Percentiles rank a stretch among this genome's conserved stretches.
Evolutionary conservation across 2,329 filamentous ascomycete genomes (phyloP).

Genomic region (Pseudocercospora musae): DNA sequence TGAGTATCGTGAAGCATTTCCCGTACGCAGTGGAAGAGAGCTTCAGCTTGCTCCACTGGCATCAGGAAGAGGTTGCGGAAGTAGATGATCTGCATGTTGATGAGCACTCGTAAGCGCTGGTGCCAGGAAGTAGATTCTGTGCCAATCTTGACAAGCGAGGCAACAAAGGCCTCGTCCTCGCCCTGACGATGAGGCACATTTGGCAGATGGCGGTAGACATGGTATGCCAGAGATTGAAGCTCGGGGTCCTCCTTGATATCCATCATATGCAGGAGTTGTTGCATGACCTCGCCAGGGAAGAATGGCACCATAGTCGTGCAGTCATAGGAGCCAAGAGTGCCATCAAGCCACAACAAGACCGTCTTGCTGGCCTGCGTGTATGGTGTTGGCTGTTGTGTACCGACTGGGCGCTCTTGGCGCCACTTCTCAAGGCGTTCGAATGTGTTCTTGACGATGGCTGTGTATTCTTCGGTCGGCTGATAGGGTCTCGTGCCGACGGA

Average conservation of each 20-base stretch:
- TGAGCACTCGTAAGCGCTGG: constrained; percentile 86
- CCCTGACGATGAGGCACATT: constrained; percentile 90
- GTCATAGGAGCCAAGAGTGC: constrained; percentile 83
- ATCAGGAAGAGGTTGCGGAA: constrained; percentile 94
- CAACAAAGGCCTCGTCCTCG: constrained; percentile 80
- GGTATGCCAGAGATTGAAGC: constrained; percentile 88
- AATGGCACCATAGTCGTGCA: constrained; percentile 88
- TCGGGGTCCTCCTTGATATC: constrained; percentile 98
- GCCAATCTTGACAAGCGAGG: constrained; percentile 82
- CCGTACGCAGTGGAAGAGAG: constrained; percentile 87
- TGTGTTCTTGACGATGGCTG: constrained; percentile 66
- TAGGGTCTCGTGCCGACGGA: constrained; percentile 85
- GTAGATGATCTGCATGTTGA: constrained; percentile 98
- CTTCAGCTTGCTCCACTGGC: constrained; percentile 67
- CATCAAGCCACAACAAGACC: constrained; percentile 90
- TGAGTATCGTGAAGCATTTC: constrained; percentile 90
- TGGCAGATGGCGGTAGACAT: constrained; percentile 92
- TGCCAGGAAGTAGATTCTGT: constrained; percentile 86
- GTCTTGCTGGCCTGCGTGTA: constrained; percentile 98
- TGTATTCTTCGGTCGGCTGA: constrained; percentile 70
- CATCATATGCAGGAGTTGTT: constrained; percentile 98
- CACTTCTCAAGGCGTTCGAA: constrained; percentile 80
- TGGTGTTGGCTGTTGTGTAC: constrained; percentile 86
- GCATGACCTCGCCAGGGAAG: constrained; percentile 85
- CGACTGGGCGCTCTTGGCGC: constrained; percentile 78